Percentiles rank a stretch among this genome's conserved stretches.
phyloP scores from a whole-genome alignment of 768 basidiomycete species.

The Phanerodontia chrysosporium region DNA sequence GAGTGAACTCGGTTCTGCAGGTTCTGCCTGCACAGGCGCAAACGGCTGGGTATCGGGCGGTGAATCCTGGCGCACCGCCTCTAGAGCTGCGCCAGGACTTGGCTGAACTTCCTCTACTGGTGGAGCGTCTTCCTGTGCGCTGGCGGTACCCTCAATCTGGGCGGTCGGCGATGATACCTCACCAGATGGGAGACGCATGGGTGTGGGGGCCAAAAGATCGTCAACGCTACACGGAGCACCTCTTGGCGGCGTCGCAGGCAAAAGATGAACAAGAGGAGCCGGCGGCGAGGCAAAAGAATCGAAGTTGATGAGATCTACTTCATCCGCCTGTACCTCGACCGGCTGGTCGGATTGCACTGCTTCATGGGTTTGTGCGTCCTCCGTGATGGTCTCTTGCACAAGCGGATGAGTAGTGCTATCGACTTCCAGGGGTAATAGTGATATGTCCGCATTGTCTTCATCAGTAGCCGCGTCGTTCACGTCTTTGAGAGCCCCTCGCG shows the following conservation, averaged over 20 bases:
- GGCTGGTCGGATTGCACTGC: neutral
- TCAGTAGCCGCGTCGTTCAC: neutral
- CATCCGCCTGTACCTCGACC: neutral
- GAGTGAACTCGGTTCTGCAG: neutral
- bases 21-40: neutral
- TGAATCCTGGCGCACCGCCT: too few species aligned
- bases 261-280: neutral
- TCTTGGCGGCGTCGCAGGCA: constrained; percentile 3
- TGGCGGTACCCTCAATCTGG: neutral
- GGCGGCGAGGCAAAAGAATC: constrained; percentile 1
- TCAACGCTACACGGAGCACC: constrained; percentile 4
- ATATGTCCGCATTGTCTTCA: neutral
- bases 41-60: neutral
- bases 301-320: constrained; percentile 8
- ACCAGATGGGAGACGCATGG: neutral
- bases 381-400: neutral
- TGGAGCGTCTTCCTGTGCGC: neutral
- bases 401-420: neutral
- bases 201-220: constrained; percentile 1
- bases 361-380: neutral
- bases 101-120: constrained; percentile 5
- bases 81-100: too few species aligned
- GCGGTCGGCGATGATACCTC: neutral
- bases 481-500: constrained; percentile 2
- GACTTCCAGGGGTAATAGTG: neutral